Percentiles rank a stretch among this genome's conserved stretches.
Evolutionary conservation across 305 asterid genomes (phyloP).

Genomic region (Fraxinus xanthoxyloides): DNA sequence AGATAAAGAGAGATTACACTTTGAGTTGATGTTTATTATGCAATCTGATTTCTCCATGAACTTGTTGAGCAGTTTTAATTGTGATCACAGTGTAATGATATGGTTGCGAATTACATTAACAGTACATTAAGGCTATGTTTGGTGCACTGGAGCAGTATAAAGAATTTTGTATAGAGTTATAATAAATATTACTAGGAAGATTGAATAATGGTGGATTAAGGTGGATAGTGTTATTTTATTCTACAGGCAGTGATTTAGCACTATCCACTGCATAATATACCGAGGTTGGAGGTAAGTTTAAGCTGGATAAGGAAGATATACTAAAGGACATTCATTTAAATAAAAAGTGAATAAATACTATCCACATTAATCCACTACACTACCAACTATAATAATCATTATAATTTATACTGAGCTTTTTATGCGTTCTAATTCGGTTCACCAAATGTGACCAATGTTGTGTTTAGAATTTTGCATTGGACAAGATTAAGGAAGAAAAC

Average conservation of each 20-base stretch:
- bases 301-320: background rate
- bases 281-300: background rate
- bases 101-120: background rate
- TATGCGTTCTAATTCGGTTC: background rate
- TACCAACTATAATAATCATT: background rate
- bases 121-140: background rate
- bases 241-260: background rate
- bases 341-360: background rate
- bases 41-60: background rate
- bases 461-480: background rate
- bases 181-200: background rate
- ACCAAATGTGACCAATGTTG: background rate
- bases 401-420: background rate
- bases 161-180: background rate
- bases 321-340: background rate
- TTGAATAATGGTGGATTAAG: background rate
- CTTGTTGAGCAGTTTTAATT: background rate
- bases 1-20: background rate
- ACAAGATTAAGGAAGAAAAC: background rate
- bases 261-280: background rate
- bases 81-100: background rate
- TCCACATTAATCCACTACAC: background rate
- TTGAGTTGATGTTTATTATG: constrained; percentile 2
- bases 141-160: background rate
- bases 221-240: background rate